phyloP scores from a whole-genome alignment of 345 rosid species.

The Psidium guajava region DNA sequence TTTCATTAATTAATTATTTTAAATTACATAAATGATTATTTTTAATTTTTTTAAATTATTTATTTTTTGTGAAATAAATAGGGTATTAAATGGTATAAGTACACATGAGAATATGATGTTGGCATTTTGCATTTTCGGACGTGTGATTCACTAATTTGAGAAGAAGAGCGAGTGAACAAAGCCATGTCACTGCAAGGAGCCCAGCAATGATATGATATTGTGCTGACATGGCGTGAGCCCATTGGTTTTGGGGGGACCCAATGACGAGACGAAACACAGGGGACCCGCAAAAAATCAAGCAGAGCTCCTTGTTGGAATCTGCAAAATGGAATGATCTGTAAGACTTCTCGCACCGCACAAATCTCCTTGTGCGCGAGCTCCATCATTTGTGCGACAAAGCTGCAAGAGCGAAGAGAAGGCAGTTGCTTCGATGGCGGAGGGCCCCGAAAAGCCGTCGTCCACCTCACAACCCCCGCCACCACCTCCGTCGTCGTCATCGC shows the following conservation, averaged over 20 bases:
- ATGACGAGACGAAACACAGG: neutral
- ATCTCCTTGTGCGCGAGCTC: neutral
- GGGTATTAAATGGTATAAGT: too few relatives aligned
- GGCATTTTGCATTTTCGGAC: neutral
- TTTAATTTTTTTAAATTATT: too few relatives aligned
- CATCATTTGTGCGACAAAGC: neutral
- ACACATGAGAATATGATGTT: neutral
- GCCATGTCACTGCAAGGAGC: neutral
- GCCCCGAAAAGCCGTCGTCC: conserved; percentile 20
- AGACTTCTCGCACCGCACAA: neutral
- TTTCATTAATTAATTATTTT: too few relatives aligned
- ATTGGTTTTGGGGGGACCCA: neutral
- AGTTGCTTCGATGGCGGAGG: conserved; percentile 28
- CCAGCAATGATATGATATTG: neutral
- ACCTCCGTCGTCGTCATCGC: neutral
- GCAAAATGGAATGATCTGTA: neutral
- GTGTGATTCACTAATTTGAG: neutral
- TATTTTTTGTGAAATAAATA: too few relatives aligned
- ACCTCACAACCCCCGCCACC: conserved; percentile 11
- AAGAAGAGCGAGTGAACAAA: neutral
- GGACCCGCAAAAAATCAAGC: neutral
- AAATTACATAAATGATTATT: too few relatives aligned
- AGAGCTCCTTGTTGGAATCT: neutral
- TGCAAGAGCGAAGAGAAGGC: neutral
- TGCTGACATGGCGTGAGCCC: neutral